Conservation (phyloP, 352 stramenopile species). For the Globisporangium lucens region DNA sequence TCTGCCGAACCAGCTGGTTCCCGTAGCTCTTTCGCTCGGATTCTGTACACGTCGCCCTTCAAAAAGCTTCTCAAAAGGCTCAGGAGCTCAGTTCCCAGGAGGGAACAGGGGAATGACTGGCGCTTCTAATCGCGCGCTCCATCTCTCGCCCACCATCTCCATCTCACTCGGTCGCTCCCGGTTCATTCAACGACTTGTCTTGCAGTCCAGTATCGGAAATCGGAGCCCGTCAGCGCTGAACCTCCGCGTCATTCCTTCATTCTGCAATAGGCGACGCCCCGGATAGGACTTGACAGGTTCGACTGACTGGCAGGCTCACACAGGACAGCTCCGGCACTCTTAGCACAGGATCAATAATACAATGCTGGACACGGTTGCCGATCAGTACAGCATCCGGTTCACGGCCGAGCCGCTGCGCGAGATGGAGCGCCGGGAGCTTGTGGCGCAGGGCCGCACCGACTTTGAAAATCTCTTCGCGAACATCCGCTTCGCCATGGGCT, state of each 20-base stretch:
- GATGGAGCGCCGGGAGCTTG: slow-evolving; percentile 33
- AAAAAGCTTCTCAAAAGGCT: neutral
- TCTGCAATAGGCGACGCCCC: neutral
- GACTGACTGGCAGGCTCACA: neutral
- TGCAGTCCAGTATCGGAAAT: neutral
- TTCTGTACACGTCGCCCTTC: neutral
- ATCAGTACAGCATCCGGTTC: slow-evolving; percentile 34
- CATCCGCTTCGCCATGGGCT: slow-evolving; percentile 34
- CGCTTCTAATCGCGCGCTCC: neutral
- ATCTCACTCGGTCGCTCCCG: neutral
- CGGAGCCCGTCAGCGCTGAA: neutral
- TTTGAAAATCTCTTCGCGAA: slow-evolving; percentile 35
- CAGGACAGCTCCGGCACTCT: neutral
- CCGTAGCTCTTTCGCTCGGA: neutral
- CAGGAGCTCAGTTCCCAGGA: neutral
- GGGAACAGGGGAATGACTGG: neutral
- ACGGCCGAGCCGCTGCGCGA: slow-evolving; percentile 31
- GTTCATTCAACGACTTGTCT: slow-evolving; percentile 1
- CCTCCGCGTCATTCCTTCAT: neutral
- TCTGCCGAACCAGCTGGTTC: neutral
- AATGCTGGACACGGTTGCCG: slow-evolving; percentile 1
- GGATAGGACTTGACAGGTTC: neutral
- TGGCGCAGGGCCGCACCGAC: slow-evolving; percentile 32
- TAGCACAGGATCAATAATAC: neutral
- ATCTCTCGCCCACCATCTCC: neutral